These are phyloP conservation scores for Fusarium subglutinans DNA, from an alignment of 2,329 filamentous ascomycete genomes.

Conservation along the genomic window DNA sequence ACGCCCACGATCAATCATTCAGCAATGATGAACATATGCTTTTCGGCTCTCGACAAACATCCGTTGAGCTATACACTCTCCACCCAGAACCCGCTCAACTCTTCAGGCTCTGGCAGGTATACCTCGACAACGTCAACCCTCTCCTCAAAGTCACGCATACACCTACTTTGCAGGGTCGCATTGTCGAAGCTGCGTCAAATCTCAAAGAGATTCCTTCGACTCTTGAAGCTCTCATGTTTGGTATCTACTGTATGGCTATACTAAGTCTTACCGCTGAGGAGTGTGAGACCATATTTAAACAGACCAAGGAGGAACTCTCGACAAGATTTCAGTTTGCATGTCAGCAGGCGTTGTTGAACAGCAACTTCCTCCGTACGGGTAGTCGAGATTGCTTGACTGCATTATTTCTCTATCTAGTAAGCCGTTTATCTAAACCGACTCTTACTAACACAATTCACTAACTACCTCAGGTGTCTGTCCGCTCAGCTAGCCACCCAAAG, in stretches of 20 bases:
- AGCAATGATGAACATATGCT: conserved; percentile 59
- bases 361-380: conserved; percentile 58
- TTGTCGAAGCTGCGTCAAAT: conserved; percentile 60
- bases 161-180: conserved; percentile 61
- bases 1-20: conserved; percentile 56
- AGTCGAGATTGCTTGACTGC: conserved; percentile 66
- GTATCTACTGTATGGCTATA: conserved; percentile 57
- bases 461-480: conserved; percentile 56
- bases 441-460: too few species aligned
- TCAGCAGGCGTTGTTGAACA: conserved; percentile 63
- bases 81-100: conserved; percentile 60
- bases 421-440: conserved; percentile 15
- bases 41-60: conserved; percentile 56
- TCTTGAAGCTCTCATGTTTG: conserved; percentile 66
- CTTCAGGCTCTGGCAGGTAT: conserved; percentile 65
- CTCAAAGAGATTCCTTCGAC: conserved; percentile 49
- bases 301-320: conserved; percentile 53
- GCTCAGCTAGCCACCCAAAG: conserved; percentile 54
- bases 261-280: conserved; percentile 54
- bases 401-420: conserved; percentile 65
- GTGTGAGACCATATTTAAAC: conserved; percentile 53
- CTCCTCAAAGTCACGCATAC: conserved; percentile 67
- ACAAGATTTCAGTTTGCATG: conserved; percentile 58
- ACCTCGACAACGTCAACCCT: conserved; percentile 67
- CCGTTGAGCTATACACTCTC: conserved; percentile 57